Percentiles rank a stretch among this genome's conserved stretches.
phyloP scores from a whole-genome alignment of 1,284 basidiomycete genomes.

The Singerocomus rubriflavus region DNA sequence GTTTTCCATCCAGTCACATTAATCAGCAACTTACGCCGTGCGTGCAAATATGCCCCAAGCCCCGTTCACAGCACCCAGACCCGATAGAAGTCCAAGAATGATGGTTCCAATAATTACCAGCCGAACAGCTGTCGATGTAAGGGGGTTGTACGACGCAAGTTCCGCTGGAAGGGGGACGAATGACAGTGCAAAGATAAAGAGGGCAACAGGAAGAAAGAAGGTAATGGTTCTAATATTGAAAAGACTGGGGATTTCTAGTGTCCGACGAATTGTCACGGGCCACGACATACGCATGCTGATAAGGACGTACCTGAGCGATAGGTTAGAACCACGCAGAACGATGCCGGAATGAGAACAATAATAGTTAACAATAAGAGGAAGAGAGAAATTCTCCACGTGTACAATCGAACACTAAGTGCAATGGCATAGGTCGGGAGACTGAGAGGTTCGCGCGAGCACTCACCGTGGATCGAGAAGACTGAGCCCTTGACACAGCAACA shows the following conservation, averaged over 20 bases:
- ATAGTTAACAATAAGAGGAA: constrained; percentile 53
- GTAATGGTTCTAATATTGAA: constrained; percentile 21
- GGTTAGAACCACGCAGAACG: constrained; percentile 57
- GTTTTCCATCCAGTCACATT: constrained; percentile 7
- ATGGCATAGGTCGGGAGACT: constrained; percentile 1
- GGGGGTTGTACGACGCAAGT: constrained; percentile 40
- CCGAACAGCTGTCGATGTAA: constrained; percentile 51
- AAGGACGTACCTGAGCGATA: constrained; percentile 33
- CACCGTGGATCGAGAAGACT: constrained; percentile 50
- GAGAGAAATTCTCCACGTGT: constrained; percentile 65
- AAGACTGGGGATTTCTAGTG: constrained; percentile 26
- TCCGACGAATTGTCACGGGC: constrained; percentile 1
- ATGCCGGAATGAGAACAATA: constrained; percentile 58
- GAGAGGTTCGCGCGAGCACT: constrained; percentile 22
- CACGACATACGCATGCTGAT: neutral
- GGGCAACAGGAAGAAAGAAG: constrained; percentile 43
- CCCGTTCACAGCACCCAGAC: constrained; percentile 69
- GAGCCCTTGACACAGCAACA: constrained; percentile 64
- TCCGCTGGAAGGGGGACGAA: constrained; percentile 62
- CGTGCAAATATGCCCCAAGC: constrained; percentile 48
- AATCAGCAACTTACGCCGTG: constrained; percentile 24
- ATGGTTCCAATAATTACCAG: constrained; percentile 74
- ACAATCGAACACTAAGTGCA: constrained; percentile 44
- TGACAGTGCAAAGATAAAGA: constrained; percentile 60
- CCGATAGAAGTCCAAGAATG: constrained; percentile 68